Conservation (phyloP, 805 yeast species). For the Cyberlindnera sargentensis region DNA sequence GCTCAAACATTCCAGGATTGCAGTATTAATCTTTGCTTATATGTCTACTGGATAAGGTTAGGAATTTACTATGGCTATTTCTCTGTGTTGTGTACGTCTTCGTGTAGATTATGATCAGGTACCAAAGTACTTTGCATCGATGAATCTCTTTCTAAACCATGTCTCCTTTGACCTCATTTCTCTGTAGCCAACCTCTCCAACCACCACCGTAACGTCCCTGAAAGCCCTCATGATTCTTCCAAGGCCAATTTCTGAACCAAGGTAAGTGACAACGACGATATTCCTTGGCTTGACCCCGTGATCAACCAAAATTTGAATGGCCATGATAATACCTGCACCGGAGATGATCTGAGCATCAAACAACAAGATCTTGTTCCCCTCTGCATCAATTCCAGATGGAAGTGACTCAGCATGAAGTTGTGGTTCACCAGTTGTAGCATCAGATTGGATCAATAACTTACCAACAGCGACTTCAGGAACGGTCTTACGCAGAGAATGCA, state of each 20-base stretch:
- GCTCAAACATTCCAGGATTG: constrained; percentile 9
- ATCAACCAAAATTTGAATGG: constrained; percentile 78
- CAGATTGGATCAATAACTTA: constrained; percentile 80
- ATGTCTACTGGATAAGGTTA: not conserved
- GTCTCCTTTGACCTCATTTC: constrained; percentile 42
- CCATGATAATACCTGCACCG: constrained; percentile 95
- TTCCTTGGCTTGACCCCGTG: constrained; percentile 59
- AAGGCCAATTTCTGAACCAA: constrained; percentile 75
- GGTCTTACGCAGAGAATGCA: constrained; percentile 67
- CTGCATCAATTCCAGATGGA: constrained; percentile 36
- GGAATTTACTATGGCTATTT: not conserved
- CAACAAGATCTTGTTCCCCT: constrained; percentile 44
- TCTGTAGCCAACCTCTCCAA: constrained; percentile 54
- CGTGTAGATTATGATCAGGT: constrained; percentile 26
- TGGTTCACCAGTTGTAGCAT: constrained; percentile 88
- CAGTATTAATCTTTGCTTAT: constrained; percentile 3
- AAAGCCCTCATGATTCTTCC: constrained; percentile 70
- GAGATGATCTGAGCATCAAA: constrained; percentile 85
- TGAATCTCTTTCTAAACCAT: constrained; percentile 60
- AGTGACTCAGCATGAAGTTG: constrained; percentile 76
- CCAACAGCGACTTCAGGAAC: constrained; percentile 79
- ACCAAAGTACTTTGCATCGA: constrained; percentile 77
- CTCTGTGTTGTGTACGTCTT: not conserved
- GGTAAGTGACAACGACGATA: constrained; percentile 61
- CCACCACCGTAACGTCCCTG: constrained; percentile 51